phyloP scores from a whole-genome alignment of 2,329 filamentous ascomycete species.

The Neophaeococcomyces mojaviensis region DNA sequence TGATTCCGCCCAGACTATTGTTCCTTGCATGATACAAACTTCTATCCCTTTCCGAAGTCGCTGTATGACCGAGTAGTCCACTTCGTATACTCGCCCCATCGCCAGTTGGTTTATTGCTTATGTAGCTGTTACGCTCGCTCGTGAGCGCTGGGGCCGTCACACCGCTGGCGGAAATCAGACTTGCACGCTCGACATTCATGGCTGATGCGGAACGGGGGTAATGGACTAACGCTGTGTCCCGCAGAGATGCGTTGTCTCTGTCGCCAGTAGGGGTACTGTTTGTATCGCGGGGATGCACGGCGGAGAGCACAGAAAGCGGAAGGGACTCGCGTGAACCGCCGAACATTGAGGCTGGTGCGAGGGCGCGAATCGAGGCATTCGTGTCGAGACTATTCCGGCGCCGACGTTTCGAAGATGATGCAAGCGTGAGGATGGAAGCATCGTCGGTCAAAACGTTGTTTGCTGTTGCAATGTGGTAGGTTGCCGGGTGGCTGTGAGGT shows the following conservation, averaged over 20 bases:
- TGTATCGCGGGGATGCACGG: slow-evolving; percentile 37
- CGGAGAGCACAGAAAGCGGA: slow-evolving; percentile 55
- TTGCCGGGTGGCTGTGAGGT: slow-evolving; percentile 45
- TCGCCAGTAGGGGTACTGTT: slow-evolving; percentile 29
- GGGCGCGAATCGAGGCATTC: slow-evolving; percentile 58
- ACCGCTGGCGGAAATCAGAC: slow-evolving; percentile 69
- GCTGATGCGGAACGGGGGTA: slow-evolving; percentile 48
- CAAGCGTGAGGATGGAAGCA: slow-evolving; percentile 57
- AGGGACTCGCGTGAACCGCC: slow-evolving; percentile 58
- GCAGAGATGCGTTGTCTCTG: slow-evolving; percentile 31
- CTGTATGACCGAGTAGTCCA: slow-evolving; percentile 67
- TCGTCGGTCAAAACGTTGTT: slow-evolving; percentile 60
- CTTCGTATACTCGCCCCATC: slow-evolving; percentile 75
- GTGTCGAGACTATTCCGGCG: slow-evolving; percentile 57
- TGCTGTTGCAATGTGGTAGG: slow-evolving; percentile 54
- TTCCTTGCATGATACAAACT: slow-evolving; percentile 19
- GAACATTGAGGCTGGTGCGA: slow-evolving; percentile 57
- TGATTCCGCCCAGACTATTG: slow-evolving; percentile 19
- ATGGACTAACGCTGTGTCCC: slow-evolving; percentile 30
- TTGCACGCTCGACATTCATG: slow-evolving; percentile 52
- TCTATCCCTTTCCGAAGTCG: slow-evolving; percentile 74
- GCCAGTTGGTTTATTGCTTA: slow-evolving; percentile 51
- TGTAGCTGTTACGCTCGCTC: slow-evolving; percentile 75
- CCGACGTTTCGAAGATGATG: slow-evolving; percentile 57
- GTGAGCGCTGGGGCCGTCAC: slow-evolving; percentile 53